Evolutionary conservation across 768 basidiomycete species (phyloP).

Genomic region (Neoboletus subvelutipes): DNA sequence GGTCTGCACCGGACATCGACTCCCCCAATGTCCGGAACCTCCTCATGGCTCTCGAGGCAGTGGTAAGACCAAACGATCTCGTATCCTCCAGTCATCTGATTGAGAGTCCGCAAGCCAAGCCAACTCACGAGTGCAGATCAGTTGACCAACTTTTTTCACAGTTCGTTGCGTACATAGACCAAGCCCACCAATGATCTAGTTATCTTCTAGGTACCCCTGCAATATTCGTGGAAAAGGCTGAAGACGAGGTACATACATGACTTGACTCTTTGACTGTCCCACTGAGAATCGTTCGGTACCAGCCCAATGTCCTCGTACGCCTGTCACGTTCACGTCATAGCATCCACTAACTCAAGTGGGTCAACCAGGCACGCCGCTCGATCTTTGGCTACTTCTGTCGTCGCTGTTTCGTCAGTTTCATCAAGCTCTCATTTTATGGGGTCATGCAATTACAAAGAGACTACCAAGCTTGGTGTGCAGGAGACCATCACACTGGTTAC

Average conservation of each 20-base stretch:
- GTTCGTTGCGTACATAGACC: slow-evolving; percentile 18
- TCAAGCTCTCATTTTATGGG: slow-evolving; percentile 74
- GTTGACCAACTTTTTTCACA: slow-evolving; percentile 59
- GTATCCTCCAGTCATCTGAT: slow-evolving; percentile 23
- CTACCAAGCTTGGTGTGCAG: slow-evolving; percentile 62
- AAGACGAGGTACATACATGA: slow-evolving; percentile 47
- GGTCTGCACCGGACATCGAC: slow-evolving; percentile 45
- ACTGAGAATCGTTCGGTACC: slow-evolving; percentile 9
- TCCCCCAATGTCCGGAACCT: slow-evolving; percentile 43
- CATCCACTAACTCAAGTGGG: not conserved
- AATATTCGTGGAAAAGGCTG: slow-evolving; percentile 57
- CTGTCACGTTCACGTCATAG: slow-evolving; percentile 13
- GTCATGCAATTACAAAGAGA: slow-evolving; percentile 65
- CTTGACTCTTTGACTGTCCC: not conserved
- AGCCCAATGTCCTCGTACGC: slow-evolving; percentile 31
- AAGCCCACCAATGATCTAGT: not conserved
- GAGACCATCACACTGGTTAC: slow-evolving; percentile 49
- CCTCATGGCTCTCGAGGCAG: slow-evolving; percentile 44
- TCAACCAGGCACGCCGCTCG: slow-evolving; percentile 63
- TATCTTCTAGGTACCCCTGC: slow-evolving; percentile 46
- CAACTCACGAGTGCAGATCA: slow-evolving; percentile 56
- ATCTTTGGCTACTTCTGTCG: slow-evolving; percentile 81
- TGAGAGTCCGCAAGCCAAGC: slow-evolving; percentile 37
- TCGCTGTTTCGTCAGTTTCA: slow-evolving; percentile 70
- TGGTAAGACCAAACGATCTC: slow-evolving; percentile 26